Conservation (phyloP, 495 filamentous ascomycete species). For the Daldinia concentrica region DNA sequence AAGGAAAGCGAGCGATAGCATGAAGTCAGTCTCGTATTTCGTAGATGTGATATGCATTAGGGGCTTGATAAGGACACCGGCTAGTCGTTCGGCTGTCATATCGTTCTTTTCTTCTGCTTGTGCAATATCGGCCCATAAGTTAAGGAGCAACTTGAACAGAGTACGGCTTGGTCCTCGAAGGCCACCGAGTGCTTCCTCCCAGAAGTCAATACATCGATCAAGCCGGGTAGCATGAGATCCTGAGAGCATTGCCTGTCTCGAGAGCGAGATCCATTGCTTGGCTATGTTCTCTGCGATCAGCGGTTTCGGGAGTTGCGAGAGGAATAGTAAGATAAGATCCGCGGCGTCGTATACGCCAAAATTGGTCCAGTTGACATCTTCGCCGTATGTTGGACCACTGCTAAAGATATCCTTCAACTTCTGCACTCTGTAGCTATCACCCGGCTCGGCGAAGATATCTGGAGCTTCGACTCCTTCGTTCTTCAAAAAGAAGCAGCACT, state of each 20-base stretch:
- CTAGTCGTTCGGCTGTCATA: constrained; percentile 58
- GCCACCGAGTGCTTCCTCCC: constrained; percentile 57
- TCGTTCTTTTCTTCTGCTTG: constrained; percentile 49
- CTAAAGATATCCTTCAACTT: constrained; percentile 51
- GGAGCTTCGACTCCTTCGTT: constrained; percentile 48
- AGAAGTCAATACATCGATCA: constrained; percentile 58
- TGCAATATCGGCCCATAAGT: constrained; percentile 56
- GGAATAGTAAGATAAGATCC: constrained; percentile 51
- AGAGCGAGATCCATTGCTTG: constrained; percentile 53
- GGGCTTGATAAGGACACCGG: constrained; percentile 51
- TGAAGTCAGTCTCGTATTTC: constrained; percentile 50
- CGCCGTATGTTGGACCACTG: constrained; percentile 51
- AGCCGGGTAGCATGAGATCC: constrained; percentile 47
- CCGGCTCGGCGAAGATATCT: constrained; percentile 52
- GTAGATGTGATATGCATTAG: constrained; percentile 50
- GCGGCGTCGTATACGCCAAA: constrained; percentile 56
- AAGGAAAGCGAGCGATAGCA: constrained; percentile 56
- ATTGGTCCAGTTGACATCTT: constrained; percentile 49
- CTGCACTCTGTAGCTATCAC: constrained; percentile 45
- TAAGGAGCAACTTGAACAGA: constrained; percentile 56
- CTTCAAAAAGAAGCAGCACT: constrained; percentile 55
- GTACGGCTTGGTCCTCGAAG: constrained; percentile 50
- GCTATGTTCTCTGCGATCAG: constrained; percentile 50
- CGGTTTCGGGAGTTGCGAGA: constrained; percentile 52
- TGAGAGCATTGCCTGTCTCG: constrained; percentile 48